phyloP scores from a whole-genome alignment of 2,329 filamentous ascomycete genomes.

The Diplodia mutila region DNA sequence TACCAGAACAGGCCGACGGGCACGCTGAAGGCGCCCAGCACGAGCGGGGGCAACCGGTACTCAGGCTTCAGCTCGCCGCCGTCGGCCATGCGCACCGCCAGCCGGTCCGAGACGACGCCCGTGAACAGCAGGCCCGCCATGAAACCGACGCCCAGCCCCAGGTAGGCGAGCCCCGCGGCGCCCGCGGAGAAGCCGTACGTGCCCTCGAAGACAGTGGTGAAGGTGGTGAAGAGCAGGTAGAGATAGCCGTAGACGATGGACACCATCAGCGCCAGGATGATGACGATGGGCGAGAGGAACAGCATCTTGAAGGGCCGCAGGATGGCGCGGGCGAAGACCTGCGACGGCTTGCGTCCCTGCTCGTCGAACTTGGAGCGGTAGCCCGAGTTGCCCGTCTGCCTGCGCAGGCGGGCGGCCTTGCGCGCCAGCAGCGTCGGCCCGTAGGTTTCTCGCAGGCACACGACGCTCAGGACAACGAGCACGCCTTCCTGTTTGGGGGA shows the following conservation, averaged over 20 bases:
- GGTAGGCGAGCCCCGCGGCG: conserved; percentile 39
- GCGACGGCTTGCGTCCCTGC: conserved; percentile 38
- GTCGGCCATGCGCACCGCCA: conserved; percentile 37
- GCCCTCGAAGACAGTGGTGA: conserved; percentile 43
- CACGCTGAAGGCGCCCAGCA: conserved; percentile 43
- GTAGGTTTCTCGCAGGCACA: conserved; percentile 53
- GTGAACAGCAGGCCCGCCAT: conserved; percentile 42
- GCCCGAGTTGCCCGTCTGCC: conserved; percentile 52
- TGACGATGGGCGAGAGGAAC: conserved; percentile 61
- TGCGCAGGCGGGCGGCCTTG: conserved; percentile 51
- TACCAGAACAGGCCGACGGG: conserved; percentile 56
- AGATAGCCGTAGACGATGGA: conserved; percentile 52
- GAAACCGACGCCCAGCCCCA: conserved; percentile 46
- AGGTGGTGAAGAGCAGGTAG: conserved; percentile 46
- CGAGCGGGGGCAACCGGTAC: conserved; percentile 44
- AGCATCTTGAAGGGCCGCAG: conserved; percentile 62
- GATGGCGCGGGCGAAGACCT: conserved; percentile 43
- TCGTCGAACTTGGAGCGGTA: conserved; percentile 43
- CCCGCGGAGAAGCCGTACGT: conserved; percentile 41
- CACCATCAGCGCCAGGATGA: conserved; percentile 52
- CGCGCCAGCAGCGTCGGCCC: conserved; percentile 50
- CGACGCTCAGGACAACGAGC: conserved; percentile 43
- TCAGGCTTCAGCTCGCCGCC: conserved; percentile 42
- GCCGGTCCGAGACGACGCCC: conserved; percentile 42
- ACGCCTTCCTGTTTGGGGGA: conserved; percentile 30